Percentiles rank a stretch among this genome's conserved stretches.
Evolutionary conservation across 257 asterid genomes (phyloP).

Genomic region (Datura wrightii): DNA sequence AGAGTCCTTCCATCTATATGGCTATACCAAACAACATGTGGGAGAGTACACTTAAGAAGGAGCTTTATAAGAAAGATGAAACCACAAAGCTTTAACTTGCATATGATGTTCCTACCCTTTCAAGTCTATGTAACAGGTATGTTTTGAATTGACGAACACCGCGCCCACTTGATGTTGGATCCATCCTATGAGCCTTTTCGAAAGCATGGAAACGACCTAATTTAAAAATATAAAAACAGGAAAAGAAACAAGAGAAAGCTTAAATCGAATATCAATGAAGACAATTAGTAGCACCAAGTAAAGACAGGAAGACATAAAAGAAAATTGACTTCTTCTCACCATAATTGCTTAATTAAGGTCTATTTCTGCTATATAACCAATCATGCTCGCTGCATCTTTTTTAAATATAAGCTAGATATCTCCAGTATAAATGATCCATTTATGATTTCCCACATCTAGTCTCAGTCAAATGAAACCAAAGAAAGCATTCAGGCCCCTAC

Average conservation of each 20-base stretch:
- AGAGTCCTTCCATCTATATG: constrained; percentile 1
- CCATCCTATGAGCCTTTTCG: constrained; percentile 94
- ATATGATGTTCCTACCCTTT: constrained; percentile 57
- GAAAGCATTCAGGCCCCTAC: background rate
- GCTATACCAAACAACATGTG: constrained; percentile 16
- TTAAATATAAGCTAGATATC: background rate
- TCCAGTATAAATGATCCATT: background rate
- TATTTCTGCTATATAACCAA: constrained; percentile 5
- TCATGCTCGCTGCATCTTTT: background rate
- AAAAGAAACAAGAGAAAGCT: constrained; percentile 3
- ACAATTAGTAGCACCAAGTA: constrained; percentile 17
- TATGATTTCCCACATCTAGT: background rate
- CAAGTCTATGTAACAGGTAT: constrained; percentile 79
- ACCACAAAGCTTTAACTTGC: constrained; percentile 35
- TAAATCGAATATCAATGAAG: background rate
- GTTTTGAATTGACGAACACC: constrained; percentile 99
- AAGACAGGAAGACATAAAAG: background rate
- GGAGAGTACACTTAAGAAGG: background rate
- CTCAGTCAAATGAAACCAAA: constrained; percentile 22
- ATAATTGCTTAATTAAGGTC: constrained; percentile 18
- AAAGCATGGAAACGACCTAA: constrained; percentile 97
- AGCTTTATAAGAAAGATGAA: constrained; percentile 29
- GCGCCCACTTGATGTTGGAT: constrained; percentile 81
- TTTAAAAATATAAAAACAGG: constrained; percentile 31
- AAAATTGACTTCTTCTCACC: constrained; percentile 7